Conservation (phyloP, 306 rosid species). For the Erythrophleum fordii region DNA sequence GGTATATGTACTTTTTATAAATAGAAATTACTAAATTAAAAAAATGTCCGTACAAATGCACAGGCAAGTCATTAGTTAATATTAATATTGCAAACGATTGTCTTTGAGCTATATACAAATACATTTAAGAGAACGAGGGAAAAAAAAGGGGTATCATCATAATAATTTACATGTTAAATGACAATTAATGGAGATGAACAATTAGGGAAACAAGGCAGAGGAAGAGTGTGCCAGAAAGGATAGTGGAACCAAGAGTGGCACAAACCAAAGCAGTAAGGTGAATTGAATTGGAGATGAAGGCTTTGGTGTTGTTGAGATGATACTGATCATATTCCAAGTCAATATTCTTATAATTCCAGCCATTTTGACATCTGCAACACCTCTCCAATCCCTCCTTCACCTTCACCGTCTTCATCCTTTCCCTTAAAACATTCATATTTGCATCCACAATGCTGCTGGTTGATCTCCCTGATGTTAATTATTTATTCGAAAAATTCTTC, state of each 20-base stretch:
- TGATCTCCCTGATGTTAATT: slow-evolving; percentile 51
- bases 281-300: slow-evolving; percentile 30
- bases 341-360: slow-evolving; percentile 55
- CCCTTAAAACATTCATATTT: slow-evolving; percentile 52
- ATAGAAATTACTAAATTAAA: too few relatives aligned
- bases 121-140: not conserved
- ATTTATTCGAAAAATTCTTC: too few relatives aligned
- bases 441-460: slow-evolving; percentile 57
- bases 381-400: slow-evolving; percentile 62
- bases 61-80: too few relatives aligned
- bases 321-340: not conserved
- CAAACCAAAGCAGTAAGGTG: slow-evolving; percentile 43
- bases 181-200: slow-evolving; percentile 42
- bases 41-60: too few relatives aligned
- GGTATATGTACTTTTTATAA: too few relatives aligned
- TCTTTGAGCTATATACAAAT: not conserved
- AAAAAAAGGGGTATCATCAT: too few relatives aligned
- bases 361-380: slow-evolving; percentile 45
- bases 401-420: slow-evolving; percentile 57
- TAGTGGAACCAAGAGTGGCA: slow-evolving; percentile 52
- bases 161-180: not conserved
- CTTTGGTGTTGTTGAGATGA: not conserved
- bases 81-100: too few relatives aligned
- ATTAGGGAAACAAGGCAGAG: slow-evolving; percentile 53
- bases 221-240: slow-evolving; percentile 47